Evolutionary conservation across 2,329 filamentous ascomycete species (phyloP).

Genomic region (Colletotrichum viniferum): DNA sequence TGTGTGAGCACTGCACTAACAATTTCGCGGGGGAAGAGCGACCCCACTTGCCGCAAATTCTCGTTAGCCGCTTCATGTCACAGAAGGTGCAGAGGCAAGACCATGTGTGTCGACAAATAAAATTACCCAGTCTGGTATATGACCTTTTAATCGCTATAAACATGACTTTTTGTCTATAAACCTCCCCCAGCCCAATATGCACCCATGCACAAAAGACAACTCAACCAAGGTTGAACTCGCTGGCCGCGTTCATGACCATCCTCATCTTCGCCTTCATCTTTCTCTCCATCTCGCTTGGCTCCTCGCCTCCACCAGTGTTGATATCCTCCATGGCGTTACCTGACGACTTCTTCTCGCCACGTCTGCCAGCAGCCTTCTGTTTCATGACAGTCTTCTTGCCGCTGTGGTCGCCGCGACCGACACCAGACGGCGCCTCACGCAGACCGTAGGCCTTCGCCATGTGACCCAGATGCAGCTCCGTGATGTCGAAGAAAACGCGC

Average conservation of each 20-base stretch:
- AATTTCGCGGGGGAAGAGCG: background rate
- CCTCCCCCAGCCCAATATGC: background rate
- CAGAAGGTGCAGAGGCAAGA: background rate
- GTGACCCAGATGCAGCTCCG: slow-evolving; percentile 88
- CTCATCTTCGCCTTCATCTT: slow-evolving; percentile 69
- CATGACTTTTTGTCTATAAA: slow-evolving; percentile 13
- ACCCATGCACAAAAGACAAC: background rate
- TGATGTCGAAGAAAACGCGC: slow-evolving; percentile 88
- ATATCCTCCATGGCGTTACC: slow-evolving; percentile 31
- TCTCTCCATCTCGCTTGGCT: slow-evolving; percentile 58
- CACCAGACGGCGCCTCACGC: slow-evolving; percentile 85
- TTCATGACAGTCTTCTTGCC: slow-evolving; percentile 43
- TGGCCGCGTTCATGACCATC: slow-evolving; percentile 58
- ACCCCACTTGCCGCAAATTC: background rate
- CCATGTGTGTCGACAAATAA: background rate
- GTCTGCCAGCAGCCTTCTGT: slow-evolving; percentile 28
- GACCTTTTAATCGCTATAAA: slow-evolving; percentile 13
- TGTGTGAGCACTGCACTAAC: background rate
- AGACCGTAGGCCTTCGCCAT: slow-evolving; percentile 92
- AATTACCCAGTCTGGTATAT: slow-evolving; percentile 12
- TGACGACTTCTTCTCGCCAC: slow-evolving; percentile 21
- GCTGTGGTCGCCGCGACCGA: slow-evolving; percentile 64
- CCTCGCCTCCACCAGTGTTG: slow-evolving; percentile 27
- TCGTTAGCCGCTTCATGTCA: background rate
- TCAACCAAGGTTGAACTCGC: slow-evolving; percentile 73